Conservation (phyloP, 148 eudicot genomes). For the Silene uniflora region DNA sequence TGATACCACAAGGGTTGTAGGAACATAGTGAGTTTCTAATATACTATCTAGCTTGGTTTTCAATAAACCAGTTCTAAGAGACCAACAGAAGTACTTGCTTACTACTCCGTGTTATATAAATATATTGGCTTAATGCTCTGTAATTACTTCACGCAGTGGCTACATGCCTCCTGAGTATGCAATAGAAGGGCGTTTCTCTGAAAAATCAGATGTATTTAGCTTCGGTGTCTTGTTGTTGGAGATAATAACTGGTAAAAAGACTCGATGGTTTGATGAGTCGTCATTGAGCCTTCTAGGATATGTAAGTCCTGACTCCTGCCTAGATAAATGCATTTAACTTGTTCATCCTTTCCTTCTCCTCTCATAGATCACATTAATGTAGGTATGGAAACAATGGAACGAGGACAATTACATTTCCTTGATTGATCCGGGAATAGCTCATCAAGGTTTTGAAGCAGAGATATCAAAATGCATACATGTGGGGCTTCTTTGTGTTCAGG, state of each 20-base stretch:
- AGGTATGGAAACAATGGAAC: conserved; percentile 61
- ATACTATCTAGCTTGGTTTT: not conserved
- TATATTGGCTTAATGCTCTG: not conserved
- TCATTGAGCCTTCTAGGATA: conserved; percentile 26
- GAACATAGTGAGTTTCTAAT: conserved; percentile 37
- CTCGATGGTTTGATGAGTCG: conserved; percentile 15
- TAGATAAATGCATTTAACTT: not conserved
- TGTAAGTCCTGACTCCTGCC: conserved; percentile 16
- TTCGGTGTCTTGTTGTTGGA: conserved; percentile 32
- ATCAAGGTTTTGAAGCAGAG: conserved; percentile 13
- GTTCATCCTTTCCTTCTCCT: not conserved
- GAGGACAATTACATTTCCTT: conserved; percentile 28
- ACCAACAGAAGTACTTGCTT: not conserved
- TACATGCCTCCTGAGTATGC: conserved; percentile 37
- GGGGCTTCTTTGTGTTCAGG: conserved; percentile 55
- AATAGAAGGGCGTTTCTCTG: conserved; percentile 31
- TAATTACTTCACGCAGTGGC: conserved; percentile 16
- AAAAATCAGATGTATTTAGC: conserved; percentile 30
- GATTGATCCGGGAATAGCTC: conserved; percentile 26
- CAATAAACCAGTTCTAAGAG: not conserved
- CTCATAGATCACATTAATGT: conserved; percentile 1
- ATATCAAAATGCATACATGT: conserved; percentile 40
- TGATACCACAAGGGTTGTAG: conserved; percentile 33
- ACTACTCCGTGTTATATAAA: not conserved
- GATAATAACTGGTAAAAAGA: conserved; percentile 26